These are phyloP conservation scores for Botrytis fragariae DNA, from an alignment of 2,329 filamentous ascomycete species.

Conservation along the genomic window DNA sequence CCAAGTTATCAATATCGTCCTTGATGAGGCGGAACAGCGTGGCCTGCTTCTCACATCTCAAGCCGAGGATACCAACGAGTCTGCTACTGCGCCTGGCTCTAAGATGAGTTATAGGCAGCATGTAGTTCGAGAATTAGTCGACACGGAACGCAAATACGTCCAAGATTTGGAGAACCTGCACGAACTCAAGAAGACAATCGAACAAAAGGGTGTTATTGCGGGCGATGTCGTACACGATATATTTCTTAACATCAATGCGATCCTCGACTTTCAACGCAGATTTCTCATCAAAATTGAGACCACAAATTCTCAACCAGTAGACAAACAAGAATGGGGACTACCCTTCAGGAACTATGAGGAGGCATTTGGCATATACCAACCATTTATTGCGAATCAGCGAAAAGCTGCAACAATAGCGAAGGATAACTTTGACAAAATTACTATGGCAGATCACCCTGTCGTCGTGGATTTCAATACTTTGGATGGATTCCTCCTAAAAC, in stretches of 20 bases:
- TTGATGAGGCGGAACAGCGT: conserved; percentile 78
- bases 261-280: conserved; percentile 91
- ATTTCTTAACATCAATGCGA: conserved; percentile 92
- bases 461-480: conserved; percentile 84
- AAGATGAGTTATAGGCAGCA: conserved; percentile 76
- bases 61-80: conserved; percentile 50
- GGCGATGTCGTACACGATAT: conserved; percentile 92
- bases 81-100: conserved; percentile 50
- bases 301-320: conserved; percentile 77
- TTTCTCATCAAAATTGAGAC: conserved; percentile 96
- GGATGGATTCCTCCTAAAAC: conserved; percentile 91
- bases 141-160: conserved; percentile 96
- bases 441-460: conserved; percentile 70
- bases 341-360: conserved; percentile 84
- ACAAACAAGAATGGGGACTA: conserved; percentile 89
- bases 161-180: conserved; percentile 94
- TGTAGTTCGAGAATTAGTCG: conserved; percentile 86
- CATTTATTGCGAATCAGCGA: conserved; percentile 94
- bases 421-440: conserved; percentile 83
- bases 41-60: conserved; percentile 67
- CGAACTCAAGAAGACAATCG: conserved; percentile 83
- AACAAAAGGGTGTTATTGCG: conserved; percentile 81
- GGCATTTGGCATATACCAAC: conserved; percentile 88
- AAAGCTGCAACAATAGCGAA: conserved; percentile 84
- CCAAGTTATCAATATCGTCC: conserved; percentile 86